phyloP scores from a whole-genome alignment of 2,329 filamentous ascomycete species.

The Alternaria brassicae region DNA sequence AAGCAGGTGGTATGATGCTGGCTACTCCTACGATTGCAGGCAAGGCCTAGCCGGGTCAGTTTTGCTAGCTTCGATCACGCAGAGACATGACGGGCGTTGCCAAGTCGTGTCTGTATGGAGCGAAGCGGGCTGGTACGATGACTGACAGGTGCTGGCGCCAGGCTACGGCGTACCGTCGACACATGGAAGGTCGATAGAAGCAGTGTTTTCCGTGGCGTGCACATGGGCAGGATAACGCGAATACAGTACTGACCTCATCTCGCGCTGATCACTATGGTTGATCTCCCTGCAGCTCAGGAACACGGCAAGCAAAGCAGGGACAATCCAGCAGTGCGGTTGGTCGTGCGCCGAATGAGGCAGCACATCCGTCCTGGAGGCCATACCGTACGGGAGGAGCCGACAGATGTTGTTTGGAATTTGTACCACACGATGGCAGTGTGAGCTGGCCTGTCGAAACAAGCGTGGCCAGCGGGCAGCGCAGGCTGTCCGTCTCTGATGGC shows the following conservation, averaged over 20 bases:
- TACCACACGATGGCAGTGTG: not conserved
- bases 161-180: constrained; percentile 9
- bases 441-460: not conserved
- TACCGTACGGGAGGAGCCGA: constrained; percentile 14
- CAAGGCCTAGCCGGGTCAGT: not conserved
- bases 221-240: not conserved
- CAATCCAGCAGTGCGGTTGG: not conserved
- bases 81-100: constrained; percentile 14
- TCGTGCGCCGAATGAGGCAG: constrained; percentile 3
- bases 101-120: constrained; percentile 5
- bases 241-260: constrained; percentile 2
- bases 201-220: not conserved
- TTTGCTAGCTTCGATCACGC: constrained; percentile 2
- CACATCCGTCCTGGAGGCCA: constrained; percentile 1
- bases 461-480: not conserved
- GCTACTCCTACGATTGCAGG: not conserved
- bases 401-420: not conserved
- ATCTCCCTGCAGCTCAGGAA: constrained; percentile 17
- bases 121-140: constrained; percentile 2
- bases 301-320: constrained; percentile 6
- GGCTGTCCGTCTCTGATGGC: not conserved
- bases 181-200: constrained; percentile 8
- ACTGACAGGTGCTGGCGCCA: constrained; percentile 11
- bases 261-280: constrained; percentile 13
- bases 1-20: not conserved